Conservation (phyloP, 1,139 yeast species). For the Magnusiomyces sp. region DNA sequence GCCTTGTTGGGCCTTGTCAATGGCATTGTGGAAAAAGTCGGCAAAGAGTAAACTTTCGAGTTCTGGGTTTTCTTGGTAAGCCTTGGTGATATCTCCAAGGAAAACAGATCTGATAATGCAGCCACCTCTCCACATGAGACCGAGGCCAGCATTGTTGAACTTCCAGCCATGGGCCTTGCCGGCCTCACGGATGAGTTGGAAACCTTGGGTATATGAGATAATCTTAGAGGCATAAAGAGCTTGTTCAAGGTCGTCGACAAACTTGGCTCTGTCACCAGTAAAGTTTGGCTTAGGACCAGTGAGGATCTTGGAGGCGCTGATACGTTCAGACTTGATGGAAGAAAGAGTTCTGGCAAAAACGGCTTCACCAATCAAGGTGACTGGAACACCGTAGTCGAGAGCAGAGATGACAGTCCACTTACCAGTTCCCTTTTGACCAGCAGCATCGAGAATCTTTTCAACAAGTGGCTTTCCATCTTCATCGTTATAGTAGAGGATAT, state of each 20-base stretch:
- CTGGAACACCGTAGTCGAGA: conserved; percentile 96
- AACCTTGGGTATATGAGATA: conserved; percentile 98
- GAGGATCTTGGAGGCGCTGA: conserved; percentile 67
- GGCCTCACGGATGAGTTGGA: conserved; percentile 98
- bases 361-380: conserved; percentile 97
- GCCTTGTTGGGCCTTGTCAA: conserved; percentile 86
- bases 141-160: conserved; percentile 95
- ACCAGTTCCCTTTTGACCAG: conserved; percentile 99
- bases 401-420: conserved; percentile 99
- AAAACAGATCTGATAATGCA: conserved; percentile 98
- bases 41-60: conserved; percentile 92
- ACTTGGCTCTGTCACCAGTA: conserved; percentile 68
- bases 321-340: conserved; percentile 86
- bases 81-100: conserved; percentile 93
- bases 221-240: conserved; percentile 98
- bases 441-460: conserved; percentile 92
- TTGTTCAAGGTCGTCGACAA: conserved; percentile 92
- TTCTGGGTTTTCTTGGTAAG: conserved; percentile 88
- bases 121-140: conserved; percentile 99
- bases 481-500: conserved; percentile 67
- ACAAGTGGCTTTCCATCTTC: conserved; percentile 86
- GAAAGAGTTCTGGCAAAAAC: conserved; percentile 95
- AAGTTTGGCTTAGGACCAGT: conserved; percentile 68
- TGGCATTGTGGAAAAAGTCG: conserved; percentile 88
- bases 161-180: conserved; percentile 96